phyloP scores from a whole-genome alignment of 176 grass and related monocot species.

The Musa itinerans region DNA sequence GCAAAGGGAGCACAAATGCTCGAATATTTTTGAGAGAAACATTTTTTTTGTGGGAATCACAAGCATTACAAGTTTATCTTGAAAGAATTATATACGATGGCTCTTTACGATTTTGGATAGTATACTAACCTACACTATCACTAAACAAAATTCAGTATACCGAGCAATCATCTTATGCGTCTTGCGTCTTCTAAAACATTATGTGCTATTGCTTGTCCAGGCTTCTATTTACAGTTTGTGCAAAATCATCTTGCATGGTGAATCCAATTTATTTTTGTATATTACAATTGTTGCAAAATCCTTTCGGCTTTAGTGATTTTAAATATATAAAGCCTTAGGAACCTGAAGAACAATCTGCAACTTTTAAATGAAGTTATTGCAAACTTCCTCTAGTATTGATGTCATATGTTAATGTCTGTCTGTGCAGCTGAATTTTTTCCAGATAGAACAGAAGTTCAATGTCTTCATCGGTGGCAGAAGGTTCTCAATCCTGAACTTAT shows the following conservation, averaged over 20 bases:
- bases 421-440: conserved; percentile 75
- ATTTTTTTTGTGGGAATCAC: too few relatives aligned
- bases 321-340: background rate
- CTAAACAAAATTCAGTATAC: too few relatives aligned
- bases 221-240: background rate
- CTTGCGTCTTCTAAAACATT: background rate
- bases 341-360: background rate
- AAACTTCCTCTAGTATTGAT: conserved; percentile 1
- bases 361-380: background rate
- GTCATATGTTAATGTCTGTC: conserved; percentile 7
- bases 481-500: conserved; percentile 97
- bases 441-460: conserved; percentile 96
- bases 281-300: conserved; percentile 7
- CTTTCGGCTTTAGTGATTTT: background rate
- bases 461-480: conserved; percentile 97
- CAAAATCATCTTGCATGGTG: background rate
- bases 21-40: too few relatives aligned
- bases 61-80: too few relatives aligned
- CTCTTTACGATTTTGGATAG: too few relatives aligned
- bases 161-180: background rate
- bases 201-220: background rate
- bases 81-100: too few relatives aligned
- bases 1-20: too few relatives aligned
- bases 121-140: background rate
- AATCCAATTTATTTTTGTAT: background rate